Conservation (phyloP, 129 eudicot species). For the Helianthus annuus region DNA sequence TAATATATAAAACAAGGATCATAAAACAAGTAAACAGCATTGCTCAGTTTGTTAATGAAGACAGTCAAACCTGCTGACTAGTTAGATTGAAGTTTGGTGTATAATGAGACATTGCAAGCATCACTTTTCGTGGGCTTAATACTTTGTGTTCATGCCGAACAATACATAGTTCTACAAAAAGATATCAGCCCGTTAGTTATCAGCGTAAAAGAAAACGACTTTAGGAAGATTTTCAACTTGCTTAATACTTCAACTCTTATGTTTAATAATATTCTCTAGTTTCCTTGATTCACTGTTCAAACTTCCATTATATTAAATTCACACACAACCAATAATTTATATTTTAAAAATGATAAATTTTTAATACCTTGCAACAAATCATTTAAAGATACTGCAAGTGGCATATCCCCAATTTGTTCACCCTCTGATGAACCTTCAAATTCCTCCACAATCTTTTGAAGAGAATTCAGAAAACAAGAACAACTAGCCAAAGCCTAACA, state of each 20-base stretch:
- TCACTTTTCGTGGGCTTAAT: conserved; percentile 69
- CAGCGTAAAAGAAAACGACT: not conserved
- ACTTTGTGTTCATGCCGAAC: conserved; percentile 48
- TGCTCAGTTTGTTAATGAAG: no score
- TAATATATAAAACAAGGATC: not conserved
- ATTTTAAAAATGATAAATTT: not conserved
- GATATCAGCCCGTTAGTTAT: conserved; percentile 2
- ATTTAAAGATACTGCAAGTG: conserved; percentile 63
- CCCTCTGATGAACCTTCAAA: conserved; percentile 39
- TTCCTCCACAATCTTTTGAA: conserved; percentile 52
- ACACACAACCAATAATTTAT: no score
- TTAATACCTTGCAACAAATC: conserved; percentile 62
- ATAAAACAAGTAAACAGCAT: no score
- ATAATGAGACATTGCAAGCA: conserved; percentile 68
- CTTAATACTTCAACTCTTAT: not conserved
- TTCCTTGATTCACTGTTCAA: not conserved
- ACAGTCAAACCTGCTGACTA: conserved; percentile 62
- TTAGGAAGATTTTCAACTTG: not conserved
- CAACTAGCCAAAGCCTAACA: conserved; percentile 87
- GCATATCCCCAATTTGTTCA: conserved; percentile 55
- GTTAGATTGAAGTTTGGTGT: conserved; percentile 70
- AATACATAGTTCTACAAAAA: conserved; percentile 57
- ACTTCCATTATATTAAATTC: not conserved
- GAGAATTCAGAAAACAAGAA: conserved; percentile 53
- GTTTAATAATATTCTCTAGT: not conserved